Base-by-base conservation (phyloP, 257 asterid genomes). In the Pogostemon cablin region DNA sequence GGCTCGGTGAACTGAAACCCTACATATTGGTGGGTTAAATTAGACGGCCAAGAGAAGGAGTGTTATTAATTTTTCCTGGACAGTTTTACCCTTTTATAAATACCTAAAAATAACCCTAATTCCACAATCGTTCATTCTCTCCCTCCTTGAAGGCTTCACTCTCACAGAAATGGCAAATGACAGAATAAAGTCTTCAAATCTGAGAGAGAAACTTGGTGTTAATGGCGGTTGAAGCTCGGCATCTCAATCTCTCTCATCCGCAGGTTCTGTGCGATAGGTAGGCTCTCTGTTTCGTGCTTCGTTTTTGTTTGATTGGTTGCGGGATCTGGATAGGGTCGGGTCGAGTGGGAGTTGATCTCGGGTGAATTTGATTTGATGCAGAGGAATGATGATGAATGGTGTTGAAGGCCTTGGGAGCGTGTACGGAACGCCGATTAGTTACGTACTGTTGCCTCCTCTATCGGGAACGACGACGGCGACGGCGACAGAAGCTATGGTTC, bases 161-260 rank as follows among this genome's bases (percentile, higher is more conserved):
- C 17, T 15, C 17, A 15, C 17, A 15, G 17, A 15, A 15, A 15
- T 15, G 17, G 17, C 17, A 15, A 15, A 0, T 15, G 17, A 15
- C 0, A 15, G 17, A 0, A 15, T 15, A 15, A 15, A 15, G 0
- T 15, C 17, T 15, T 15, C 17, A 15, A 15, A 25, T 58, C 12
- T 12, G 43, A 49, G 17, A 15, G 9, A 40, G 40, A 17, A 47
- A 9, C 15, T 4, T 9, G 2, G 37, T 20, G 32, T 34, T 38
- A 35, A 85, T 89, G 96, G 89, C 96, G 1, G 93, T 89, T 75
- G 91, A 89, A 69, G 89, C 96, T 72, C 84, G 86, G 32, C 92
- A 81, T 76, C 86, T 84, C 64, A 81, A 72, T 83, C 83, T 77
- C 35, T 86, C 84, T 40, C 81, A 90, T 39, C 71, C 82, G 0